A percentile compares a stretch with the other conserved stretches of the same genome.
These are phyloP conservation scores for Cucurbita maxima DNA, from an alignment of 306 rosid genomes.

Conservation along the genomic window DNA sequence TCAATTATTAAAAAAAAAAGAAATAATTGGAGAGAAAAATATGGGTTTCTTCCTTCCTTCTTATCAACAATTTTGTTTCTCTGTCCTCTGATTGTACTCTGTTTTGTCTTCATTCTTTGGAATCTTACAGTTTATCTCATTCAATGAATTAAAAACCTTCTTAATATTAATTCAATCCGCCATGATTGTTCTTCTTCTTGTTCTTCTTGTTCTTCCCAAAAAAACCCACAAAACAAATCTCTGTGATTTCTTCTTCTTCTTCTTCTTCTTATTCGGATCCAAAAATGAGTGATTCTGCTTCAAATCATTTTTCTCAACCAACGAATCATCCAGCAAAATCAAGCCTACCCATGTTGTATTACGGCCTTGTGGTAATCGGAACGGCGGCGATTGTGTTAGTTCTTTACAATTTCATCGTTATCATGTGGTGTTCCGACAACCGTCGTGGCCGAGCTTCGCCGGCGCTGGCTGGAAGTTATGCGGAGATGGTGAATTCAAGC, in stretches of 20 bases:
- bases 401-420: constrained; percentile 55
- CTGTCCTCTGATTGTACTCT: constrained; percentile 6
- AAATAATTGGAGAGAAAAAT: neutral
- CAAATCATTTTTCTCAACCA: constrained; percentile 7
- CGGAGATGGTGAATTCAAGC: neutral
- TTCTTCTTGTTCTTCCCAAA: neutral
- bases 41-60: constrained; percentile 8
- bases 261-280: constrained; percentile 16
- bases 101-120: constrained; percentile 20
- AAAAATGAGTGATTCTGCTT: constrained; percentile 5
- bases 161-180: constrained; percentile 11
- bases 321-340: constrained; percentile 12
- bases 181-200: neutral
- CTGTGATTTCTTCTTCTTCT: neutral
- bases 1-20: neutral
- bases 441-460: constrained; percentile 8
- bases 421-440: constrained; percentile 22
- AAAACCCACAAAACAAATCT: neutral
- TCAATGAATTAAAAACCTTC: constrained; percentile 5
- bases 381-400: constrained; percentile 37
- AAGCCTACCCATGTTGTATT: constrained; percentile 44
- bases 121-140: neutral
- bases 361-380: constrained; percentile 52
- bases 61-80: constrained; percentile 15
- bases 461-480: neutral